Evolutionary conservation across 768 basidiomycete species (phyloP), one percentile per base, ranked within the genome.

Genomic region (Lactifluus subvellereus): DNA sequence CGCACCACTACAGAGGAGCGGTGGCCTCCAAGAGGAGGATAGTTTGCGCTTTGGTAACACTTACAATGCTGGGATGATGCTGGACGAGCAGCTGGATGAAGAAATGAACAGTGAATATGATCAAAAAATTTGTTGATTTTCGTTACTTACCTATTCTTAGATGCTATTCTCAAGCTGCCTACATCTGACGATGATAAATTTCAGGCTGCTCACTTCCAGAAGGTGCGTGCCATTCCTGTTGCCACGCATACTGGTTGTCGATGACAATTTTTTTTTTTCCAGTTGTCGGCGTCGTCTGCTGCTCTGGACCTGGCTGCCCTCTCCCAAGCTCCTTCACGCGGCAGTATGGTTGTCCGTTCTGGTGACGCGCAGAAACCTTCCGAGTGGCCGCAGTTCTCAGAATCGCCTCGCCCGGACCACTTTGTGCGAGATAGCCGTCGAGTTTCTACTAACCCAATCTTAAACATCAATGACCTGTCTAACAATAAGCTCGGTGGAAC

Each of bases 381-480:
- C 1, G 94, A 97, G 72, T 98, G 95, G 95, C 91, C 94, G 37
- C 92, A 94, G 73, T 97, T 94, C 75, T 78, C 84, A 51, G 82
- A 82, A 32, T 79, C 80, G 52, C 84, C 88, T 69, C 81, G 78
- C 33, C 83, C 84, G 38, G 90, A 91, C 42, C 78, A 79, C 13
- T 71, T 75, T 48, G 77, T 79, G 47, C 82, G 87, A 59, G 69
- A 76, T 35, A 88, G 89, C 59, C 82, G 89, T 65, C 86, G 89
- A 40, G 84, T 77, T 33, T 87, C 88, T 45, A 90, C 89, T 4
- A 90, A 87, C 70, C 88, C 89, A 9, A 84, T 83, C 54, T 73
- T 91, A 67, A 84, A 81, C 3, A 75, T 82, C 0, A 79, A 82
- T 60, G 84, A 88, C 66, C 69, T 76, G 45, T 66, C 75, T 52